These are phyloP conservation scores for Penicillium sclerotiorum DNA, from an alignment of 2,329 filamentous ascomycete genomes.

Conservation along the genomic window DNA sequence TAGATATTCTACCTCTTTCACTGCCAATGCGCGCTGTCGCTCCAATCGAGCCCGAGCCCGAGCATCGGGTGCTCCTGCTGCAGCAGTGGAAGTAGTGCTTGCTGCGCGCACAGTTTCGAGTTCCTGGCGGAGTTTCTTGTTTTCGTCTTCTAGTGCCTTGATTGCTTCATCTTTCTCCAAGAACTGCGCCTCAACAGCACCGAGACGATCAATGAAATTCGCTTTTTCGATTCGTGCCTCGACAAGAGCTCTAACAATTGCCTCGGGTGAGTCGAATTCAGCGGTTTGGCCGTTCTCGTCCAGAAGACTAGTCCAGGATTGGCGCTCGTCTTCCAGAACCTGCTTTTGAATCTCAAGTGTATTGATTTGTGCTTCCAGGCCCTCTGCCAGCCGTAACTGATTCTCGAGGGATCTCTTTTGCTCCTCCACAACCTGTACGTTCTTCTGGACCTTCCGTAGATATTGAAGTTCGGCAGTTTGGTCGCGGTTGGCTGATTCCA, in stretches of 20 bases:
- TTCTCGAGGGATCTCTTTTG: slow-evolving; percentile 84
- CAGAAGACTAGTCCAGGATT: slow-evolving; percentile 84
- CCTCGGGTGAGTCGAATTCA: slow-evolving; percentile 86
- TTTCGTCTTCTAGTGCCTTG: slow-evolving; percentile 71
- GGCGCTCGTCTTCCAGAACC: slow-evolving; percentile 82
- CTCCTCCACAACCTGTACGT: slow-evolving; percentile 92
- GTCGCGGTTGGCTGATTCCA: slow-evolving; percentile 80
- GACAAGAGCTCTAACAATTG: slow-evolving; percentile 79
- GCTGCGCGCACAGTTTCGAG: slow-evolving; percentile 68
- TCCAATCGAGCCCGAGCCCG: slow-evolving; percentile 76
- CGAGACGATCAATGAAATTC: slow-evolving; percentile 77
- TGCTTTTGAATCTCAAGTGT: slow-evolving; percentile 83
- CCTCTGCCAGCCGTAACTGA: slow-evolving; percentile 73
- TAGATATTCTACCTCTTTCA: slow-evolving; percentile 92
- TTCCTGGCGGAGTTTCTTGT: slow-evolving; percentile 64
- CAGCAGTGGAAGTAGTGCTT: slow-evolving; percentile 33
- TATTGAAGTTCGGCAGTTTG: slow-evolving; percentile 79
- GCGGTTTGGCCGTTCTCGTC: slow-evolving; percentile 66
- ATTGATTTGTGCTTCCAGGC: slow-evolving; percentile 72
- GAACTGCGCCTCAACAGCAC: slow-evolving; percentile 76
- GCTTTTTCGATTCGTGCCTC: slow-evolving; percentile 79
- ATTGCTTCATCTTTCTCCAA: slow-evolving; percentile 76
- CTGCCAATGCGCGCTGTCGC: slow-evolving; percentile 78
- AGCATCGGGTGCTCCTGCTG: slow-evolving; percentile 58
- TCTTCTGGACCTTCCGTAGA: slow-evolving; percentile 77